Base-by-base conservation (phyloP, 305 asterid genomes). In the Fraxinus baroniana region DNA sequence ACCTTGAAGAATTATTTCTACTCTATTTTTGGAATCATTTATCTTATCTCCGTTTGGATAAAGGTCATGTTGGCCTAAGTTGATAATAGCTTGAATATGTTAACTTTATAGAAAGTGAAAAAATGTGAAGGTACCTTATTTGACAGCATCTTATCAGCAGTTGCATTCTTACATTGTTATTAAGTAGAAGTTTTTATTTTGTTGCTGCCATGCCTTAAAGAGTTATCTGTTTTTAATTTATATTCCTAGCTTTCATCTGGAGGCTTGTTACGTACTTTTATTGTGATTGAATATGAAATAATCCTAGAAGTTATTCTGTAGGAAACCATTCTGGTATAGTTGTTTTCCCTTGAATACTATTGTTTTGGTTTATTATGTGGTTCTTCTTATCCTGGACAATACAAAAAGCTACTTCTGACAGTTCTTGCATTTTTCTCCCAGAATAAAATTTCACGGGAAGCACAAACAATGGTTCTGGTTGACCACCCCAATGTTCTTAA, bases 401-500 rank as follows among this genome's bases (percentile, higher is more conserved):
- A 73, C 44, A 80, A 55, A 78, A 37, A 80, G 72, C 78, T 70
- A 55, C 33, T 78, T 83, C 76, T 87, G 79, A 82, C 83, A 68
- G 71, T 82, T 84, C 79, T 91, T 73, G 77, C 86, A 26, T 84
- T 74, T 78, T 78, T 57, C 82, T 70, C 80, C 77, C 92, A 97
- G 99, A 93, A 87, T 87, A 93, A 93, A 78, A 85, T 97, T 87
- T 93, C 94, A 77, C 90, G 98, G 46, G 99, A 97, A 91, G 97
- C 96, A 68, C 99, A 93, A 84, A 93, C 95, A 0, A 97, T 94
- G 99, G 90, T 91, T 82, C 92, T 94, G 84, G 92, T 97, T 83
- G 98, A 97, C 84, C 99, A 97, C 79, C 97, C 96, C 75, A 94
- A 92, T 86, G 98, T 97, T 86, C 91, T 97, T 62, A 94, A 93